A percentile compares a stretch with the other conserved stretches of the same genome.
Evolutionary conservation across 495 filamentous ascomycete genomes (phyloP).

Genomic region (Penicillium paradoxum): DNA sequence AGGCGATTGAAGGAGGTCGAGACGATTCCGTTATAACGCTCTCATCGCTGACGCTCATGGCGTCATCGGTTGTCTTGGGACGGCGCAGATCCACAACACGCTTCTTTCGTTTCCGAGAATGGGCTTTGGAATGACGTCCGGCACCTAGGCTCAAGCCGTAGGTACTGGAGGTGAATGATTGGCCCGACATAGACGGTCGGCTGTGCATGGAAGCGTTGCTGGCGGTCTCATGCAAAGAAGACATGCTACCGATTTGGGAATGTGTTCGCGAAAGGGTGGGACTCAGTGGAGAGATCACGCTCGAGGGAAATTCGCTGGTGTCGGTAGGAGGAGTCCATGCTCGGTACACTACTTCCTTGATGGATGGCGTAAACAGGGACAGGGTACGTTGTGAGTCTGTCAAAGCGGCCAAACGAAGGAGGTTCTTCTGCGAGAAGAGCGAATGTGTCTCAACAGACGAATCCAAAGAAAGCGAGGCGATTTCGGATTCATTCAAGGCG

Average conservation of each 20-base stretch:
- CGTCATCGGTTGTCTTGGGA: conserved; percentile 50
- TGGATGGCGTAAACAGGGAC: conserved; percentile 78
- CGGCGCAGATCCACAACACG: conserved; percentile 87
- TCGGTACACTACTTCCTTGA: conserved; percentile 79
- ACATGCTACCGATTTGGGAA: conserved; percentile 55
- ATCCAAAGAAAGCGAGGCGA: conserved; percentile 70
- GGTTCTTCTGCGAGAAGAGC: conserved; percentile 86
- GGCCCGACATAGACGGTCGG: conserved; percentile 29
- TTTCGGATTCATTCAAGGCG: conserved; percentile 64
- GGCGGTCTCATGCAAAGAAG: conserved; percentile 49
- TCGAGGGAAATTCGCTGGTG: conserved; percentile 53
- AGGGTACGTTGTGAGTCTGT: conserved; percentile 80
- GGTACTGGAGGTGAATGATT: conserved; percentile 38
- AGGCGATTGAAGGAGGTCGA: conserved; percentile 37
- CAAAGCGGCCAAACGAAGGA: conserved; percentile 69
- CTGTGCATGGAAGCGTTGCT: conserved; percentile 40
- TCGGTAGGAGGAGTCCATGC: conserved; percentile 87
- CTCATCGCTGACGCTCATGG: conserved; percentile 53
- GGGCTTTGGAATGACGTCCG: conserved; percentile 57
- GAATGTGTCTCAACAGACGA: conserved; percentile 71
- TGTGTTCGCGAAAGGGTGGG: conserved; percentile 52
- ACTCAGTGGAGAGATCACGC: conserved; percentile 50
- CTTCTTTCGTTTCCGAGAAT: conserved; percentile 79
- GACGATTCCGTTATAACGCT: conserved; percentile 38
- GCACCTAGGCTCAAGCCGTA: conserved; percentile 61